A percentile compares a stretch with the other conserved stretches of the same genome.
Conservation (phyloP, 164 flowering plant genomes). For the Stephania japonica region DNA sequence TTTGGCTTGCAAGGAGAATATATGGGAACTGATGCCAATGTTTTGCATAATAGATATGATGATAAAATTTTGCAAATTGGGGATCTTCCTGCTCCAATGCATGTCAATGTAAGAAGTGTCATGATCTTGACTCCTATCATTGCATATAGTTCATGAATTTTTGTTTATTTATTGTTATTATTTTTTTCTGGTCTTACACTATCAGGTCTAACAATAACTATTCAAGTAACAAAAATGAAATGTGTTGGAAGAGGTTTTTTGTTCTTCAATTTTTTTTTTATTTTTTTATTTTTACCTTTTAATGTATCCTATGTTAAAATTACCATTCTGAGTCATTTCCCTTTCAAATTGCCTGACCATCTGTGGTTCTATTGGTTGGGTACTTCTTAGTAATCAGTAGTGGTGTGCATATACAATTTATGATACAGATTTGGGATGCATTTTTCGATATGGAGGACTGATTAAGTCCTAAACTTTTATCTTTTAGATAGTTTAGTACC, state of each 20-base stretch:
- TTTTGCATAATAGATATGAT: conserved; percentile 14
- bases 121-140: background rate
- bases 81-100: conserved; percentile 12
- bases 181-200: background rate
- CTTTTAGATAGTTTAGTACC: background rate
- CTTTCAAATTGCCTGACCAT: background rate
- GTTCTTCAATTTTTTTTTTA: too few relatives aligned
- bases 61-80: conserved; percentile 15
- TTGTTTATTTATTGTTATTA: too few relatives aligned
- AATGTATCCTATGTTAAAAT: background rate
- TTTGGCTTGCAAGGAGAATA: conserved; percentile 22
- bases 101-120: conserved; percentile 6
- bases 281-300: too few relatives aligned
- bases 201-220: too few relatives aligned
- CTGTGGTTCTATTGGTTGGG: background rate
- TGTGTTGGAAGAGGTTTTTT: background rate
- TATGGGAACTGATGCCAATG: conserved; percentile 14
- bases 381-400: background rate
- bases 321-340: background rate
- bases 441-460: background rate
- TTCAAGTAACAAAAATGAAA: background rate
- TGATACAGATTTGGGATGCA: background rate
- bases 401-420: background rate
- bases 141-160: background rate
- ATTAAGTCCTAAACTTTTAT: background rate